Evolutionary conservation across 306 rosid genomes (phyloP).

Genomic region (Senna tora): DNA sequence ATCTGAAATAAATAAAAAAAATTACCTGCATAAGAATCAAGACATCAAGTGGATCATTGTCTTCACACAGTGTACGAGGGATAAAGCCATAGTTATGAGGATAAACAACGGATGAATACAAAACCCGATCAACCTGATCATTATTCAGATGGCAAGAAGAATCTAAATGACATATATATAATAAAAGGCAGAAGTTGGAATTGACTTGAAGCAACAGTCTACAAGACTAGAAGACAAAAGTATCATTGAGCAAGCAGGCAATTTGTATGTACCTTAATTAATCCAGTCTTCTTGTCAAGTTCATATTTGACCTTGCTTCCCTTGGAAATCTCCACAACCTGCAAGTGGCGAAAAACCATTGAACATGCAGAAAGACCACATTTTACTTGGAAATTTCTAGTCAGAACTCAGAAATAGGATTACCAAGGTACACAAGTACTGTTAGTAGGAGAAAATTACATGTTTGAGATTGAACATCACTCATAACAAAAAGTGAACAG

Average conservation of each 20-base stretch:
- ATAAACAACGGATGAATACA: slow-evolving; percentile 92
- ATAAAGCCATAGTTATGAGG: slow-evolving; percentile 98
- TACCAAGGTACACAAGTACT: not conserved
- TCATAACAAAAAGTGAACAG: not conserved
- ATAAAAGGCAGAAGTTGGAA: slow-evolving; percentile 17
- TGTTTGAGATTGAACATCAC: not conserved
- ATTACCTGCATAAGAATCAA: slow-evolving; percentile 92
- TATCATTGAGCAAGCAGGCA: not conserved
- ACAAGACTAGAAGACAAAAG: not conserved
- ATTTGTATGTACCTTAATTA: slow-evolving; percentile 67
- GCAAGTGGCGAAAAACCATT: slow-evolving; percentile 40
- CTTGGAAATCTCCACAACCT: slow-evolving; percentile 97
- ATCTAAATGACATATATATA: not conserved
- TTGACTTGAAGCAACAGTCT: not conserved
- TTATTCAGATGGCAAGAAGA: slow-evolving; percentile 38
- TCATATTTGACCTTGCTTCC: slow-evolving; percentile 99
- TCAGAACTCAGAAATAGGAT: slow-evolving; percentile 15
- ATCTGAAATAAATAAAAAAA: slow-evolving; percentile 27
- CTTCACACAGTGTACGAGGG: slow-evolving; percentile 97
- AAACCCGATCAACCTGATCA: slow-evolving; percentile 83
- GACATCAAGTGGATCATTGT: slow-evolving; percentile 96
- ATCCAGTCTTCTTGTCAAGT: slow-evolving; percentile 96
- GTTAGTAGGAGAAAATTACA: not conserved
- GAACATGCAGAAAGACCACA: slow-evolving; percentile 22
- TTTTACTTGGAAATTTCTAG: slow-evolving; percentile 27